Conservation (phyloP, 768 basidiomycete species). For the Russula ochroleuca region DNA sequence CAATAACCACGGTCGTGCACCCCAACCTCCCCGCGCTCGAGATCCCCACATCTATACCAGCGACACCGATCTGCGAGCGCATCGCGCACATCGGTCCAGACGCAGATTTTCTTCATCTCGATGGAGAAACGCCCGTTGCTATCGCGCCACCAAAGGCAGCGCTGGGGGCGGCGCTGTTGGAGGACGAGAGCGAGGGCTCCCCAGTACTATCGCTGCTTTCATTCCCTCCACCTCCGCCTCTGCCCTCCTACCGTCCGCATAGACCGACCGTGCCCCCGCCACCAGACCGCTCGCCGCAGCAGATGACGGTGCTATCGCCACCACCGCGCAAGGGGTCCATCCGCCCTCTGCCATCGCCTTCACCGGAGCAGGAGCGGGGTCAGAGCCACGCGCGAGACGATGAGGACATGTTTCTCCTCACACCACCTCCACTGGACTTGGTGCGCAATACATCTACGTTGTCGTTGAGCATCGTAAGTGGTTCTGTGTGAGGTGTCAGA, state of each 20-base stretch:
- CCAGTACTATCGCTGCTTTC: background rate
- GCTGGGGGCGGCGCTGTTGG: background rate
- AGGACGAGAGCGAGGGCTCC: background rate
- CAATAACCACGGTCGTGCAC: conserved; percentile 28
- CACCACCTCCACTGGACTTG: conserved; percentile 15
- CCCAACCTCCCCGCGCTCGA: conserved; percentile 22
- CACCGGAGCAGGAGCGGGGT: conserved; percentile 17
- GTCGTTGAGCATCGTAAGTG: conserved; percentile 27
- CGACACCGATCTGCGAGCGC: conserved; percentile 62
- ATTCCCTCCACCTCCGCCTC: conserved; percentile 25
- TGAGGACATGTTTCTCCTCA: background rate
- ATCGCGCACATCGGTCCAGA: conserved; percentile 51
- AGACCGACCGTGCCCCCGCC: conserved; percentile 31
- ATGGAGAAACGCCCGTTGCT: conserved; percentile 24
- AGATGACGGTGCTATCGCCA: conserved; percentile 53
- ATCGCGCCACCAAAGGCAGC: background rate
- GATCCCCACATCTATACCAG: conserved; percentile 33
- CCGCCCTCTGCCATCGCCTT: conserved; percentile 19
- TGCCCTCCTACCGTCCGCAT: conserved; percentile 29
- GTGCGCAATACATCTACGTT: conserved; percentile 26
- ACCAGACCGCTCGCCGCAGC: conserved; percentile 33
- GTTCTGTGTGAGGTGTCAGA: conserved; percentile 9
- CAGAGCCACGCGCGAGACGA: conserved; percentile 8
- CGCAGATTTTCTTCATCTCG: conserved; percentile 54
- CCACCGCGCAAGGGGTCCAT: conserved; percentile 56